Conservation (phyloP, 805 yeast species). For the Kluyveromyces wickerhamii region DNA sequence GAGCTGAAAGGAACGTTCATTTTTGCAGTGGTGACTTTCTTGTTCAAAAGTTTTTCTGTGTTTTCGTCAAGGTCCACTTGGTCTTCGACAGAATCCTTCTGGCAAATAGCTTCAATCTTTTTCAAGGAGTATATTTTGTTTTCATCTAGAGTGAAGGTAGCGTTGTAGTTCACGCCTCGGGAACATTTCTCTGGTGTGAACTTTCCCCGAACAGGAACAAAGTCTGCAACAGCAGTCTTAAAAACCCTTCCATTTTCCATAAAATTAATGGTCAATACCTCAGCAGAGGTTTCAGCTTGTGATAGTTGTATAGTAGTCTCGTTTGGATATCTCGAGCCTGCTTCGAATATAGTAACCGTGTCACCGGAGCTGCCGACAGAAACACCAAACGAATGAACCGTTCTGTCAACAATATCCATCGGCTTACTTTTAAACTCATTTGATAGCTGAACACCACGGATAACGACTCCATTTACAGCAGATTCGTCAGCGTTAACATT, state of each 20-base stretch:
- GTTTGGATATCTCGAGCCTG: constrained; percentile 34
- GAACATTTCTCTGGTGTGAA: constrained; percentile 34
- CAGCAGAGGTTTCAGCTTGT: constrained; percentile 24
- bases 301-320: constrained; percentile 29
- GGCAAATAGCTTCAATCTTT: constrained; percentile 40
- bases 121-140: constrained; percentile 44
- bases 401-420: constrained; percentile 49
- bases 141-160: constrained; percentile 37
- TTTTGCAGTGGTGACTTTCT: constrained; percentile 6
- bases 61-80: constrained; percentile 11
- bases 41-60: constrained; percentile 13
- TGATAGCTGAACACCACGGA: constrained; percentile 71
- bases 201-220: constrained; percentile 23
- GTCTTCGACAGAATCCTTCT: constrained; percentile 21
- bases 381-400: constrained; percentile 42
- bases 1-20: constrained; percentile 15
- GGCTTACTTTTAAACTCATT: constrained; percentile 53
- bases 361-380: constrained; percentile 23
- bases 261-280: constrained; percentile 31
- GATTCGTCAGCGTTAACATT: constrained; percentile 95
- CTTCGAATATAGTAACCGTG: constrained; percentile 36
- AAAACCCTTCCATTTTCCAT: constrained; percentile 19
- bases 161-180: constrained; percentile 32
- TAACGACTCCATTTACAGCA: constrained; percentile 82
- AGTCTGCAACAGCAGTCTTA: constrained; percentile 11